A percentile compares a stretch with the other conserved stretches of the same genome.
These are phyloP conservation scores for Pseudoscleropodium purum DNA, from an alignment of 225 moss, liverwort and hornwort species.

Conservation along the genomic window DNA sequence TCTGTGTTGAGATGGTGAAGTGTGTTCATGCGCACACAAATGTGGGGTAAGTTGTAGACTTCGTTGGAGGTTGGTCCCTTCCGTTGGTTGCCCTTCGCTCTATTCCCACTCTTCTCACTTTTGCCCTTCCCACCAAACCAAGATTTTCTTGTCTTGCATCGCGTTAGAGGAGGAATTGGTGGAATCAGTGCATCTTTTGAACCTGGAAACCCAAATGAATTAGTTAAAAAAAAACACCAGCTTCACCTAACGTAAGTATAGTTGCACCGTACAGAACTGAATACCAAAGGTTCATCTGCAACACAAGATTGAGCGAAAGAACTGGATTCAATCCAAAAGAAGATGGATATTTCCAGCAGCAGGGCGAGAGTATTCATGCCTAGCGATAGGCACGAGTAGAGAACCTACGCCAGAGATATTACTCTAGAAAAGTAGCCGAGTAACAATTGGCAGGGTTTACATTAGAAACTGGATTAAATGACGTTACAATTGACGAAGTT, in stretches of 20 bases:
- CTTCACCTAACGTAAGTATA: not conserved
- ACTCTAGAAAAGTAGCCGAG: not conserved
- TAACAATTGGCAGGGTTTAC: not conserved
- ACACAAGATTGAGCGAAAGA: not conserved
- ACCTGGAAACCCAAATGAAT: slow-evolving; percentile 9
- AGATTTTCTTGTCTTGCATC: slow-evolving; percentile 42
- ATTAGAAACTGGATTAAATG: not conserved
- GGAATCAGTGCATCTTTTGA: slow-evolving; percentile 32
- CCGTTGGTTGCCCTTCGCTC: not conserved
- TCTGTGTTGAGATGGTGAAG: slow-evolving; percentile 47
- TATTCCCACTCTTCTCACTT: not conserved
- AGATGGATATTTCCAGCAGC: not conserved
- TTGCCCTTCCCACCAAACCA: slow-evolving; percentile 45
- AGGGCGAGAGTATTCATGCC: not conserved
- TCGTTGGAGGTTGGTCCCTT: slow-evolving; percentile 1
- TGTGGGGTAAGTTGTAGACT: slow-evolving; percentile 35
- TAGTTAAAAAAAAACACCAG: not conserved
- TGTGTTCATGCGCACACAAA: slow-evolving; percentile 91
- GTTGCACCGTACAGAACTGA: not conserved
- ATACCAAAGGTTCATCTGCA: not conserved
- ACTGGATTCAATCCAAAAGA: not conserved
- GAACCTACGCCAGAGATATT: not conserved
- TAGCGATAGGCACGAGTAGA: not conserved
- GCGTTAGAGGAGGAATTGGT: slow-evolving; percentile 36
- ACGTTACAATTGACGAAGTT: not conserved